Conservation (phyloP, 2,329 filamentous ascomycete genomes). For the Aspergillus terreus region DNA sequence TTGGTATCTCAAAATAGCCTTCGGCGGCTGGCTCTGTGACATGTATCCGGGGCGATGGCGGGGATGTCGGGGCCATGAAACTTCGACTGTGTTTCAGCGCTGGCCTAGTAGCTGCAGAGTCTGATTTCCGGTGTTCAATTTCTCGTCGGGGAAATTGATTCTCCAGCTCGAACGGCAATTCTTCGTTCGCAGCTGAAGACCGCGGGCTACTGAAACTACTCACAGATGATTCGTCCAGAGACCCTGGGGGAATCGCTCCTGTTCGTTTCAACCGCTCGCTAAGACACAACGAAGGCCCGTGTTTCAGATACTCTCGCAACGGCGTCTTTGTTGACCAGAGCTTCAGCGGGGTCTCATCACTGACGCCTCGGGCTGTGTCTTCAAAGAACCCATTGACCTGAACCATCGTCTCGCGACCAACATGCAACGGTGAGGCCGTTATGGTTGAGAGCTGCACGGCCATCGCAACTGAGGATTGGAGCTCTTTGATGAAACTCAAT, state of each 20-base stretch:
- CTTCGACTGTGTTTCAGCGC: conserved; percentile 21
- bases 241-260: conserved; percentile 17
- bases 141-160: neutral
- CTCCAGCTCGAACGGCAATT: neutral
- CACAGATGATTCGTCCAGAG: conserved; percentile 26
- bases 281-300: conserved; percentile 55
- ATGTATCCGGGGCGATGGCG: conserved; percentile 20
- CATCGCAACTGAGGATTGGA: conserved; percentile 15
- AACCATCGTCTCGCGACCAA: conserved; percentile 54
- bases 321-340: conserved; percentile 29
- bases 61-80: conserved; percentile 20
- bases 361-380: conserved; percentile 54
- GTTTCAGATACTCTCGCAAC: conserved; percentile 49
- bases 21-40: conserved; percentile 24
- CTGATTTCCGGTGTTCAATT: neutral
- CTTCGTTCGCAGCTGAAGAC: conserved; percentile 14
- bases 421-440: conserved; percentile 45
- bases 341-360: conserved; percentile 36
- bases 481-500: conserved; percentile 22
- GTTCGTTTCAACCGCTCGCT: conserved; percentile 47
- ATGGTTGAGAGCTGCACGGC: conserved; percentile 24
- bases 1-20: conserved; percentile 15
- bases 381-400: conserved; percentile 61
- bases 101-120: conserved; percentile 13
- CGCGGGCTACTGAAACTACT: conserved; percentile 28